A percentile compares a stretch with the other conserved stretches of the same genome.
Evolutionary conservation across 1,139 yeast genomes (phyloP).

Genomic region (Yamadazyma kanchanaburiensis): DNA sequence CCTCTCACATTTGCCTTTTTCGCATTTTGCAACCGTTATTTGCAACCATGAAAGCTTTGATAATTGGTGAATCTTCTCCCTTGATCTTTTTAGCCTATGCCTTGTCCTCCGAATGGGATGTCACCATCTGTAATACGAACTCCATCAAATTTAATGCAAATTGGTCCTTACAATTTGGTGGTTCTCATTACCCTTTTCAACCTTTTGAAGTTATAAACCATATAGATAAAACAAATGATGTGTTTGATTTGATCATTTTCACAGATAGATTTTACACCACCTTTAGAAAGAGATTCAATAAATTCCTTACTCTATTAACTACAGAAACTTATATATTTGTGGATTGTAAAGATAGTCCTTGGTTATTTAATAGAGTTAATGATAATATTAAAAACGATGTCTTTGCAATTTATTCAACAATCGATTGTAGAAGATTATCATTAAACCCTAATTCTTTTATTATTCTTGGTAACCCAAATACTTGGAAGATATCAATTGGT

Average conservation of each 20-base stretch:
- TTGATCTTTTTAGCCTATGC: conserved; percentile 11
- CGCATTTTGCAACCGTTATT: no score
- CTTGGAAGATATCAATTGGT: no score
- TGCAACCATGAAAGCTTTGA: conserved; percentile 9
- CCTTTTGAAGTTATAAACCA: conserved; percentile 3
- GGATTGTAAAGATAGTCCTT: conserved; percentile 16
- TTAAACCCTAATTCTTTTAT: conserved; percentile 7
- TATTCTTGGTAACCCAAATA: no score
- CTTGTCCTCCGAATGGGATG: conserved; percentile 6
- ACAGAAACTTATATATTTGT: conserved; percentile 12
- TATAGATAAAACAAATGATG: conserved; percentile 4
- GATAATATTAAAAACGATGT: conserved; percentile 9
- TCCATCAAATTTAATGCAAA: conserved; percentile 3
- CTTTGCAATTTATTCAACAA: conserved; percentile 13
- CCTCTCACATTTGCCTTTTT: no score
- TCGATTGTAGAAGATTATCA: conserved; percentile 15
- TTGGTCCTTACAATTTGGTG: conserved; percentile 5
- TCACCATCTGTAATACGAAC: conserved; percentile 4
- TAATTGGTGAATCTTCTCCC: conserved; percentile 15
- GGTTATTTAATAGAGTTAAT: conserved; percentile 12
- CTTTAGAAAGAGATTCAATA: conserved; percentile 3
- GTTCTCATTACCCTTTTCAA: not conserved
- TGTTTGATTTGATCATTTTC: conserved; percentile 11
- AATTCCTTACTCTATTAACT: conserved; percentile 2
- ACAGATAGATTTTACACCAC: conserved; percentile 8